Percentiles rank a stretch among this genome's conserved stretches.
phyloP scores from a whole-genome alignment of 2,329 filamentous ascomycete genomes.

The Apiospora hydei region DNA sequence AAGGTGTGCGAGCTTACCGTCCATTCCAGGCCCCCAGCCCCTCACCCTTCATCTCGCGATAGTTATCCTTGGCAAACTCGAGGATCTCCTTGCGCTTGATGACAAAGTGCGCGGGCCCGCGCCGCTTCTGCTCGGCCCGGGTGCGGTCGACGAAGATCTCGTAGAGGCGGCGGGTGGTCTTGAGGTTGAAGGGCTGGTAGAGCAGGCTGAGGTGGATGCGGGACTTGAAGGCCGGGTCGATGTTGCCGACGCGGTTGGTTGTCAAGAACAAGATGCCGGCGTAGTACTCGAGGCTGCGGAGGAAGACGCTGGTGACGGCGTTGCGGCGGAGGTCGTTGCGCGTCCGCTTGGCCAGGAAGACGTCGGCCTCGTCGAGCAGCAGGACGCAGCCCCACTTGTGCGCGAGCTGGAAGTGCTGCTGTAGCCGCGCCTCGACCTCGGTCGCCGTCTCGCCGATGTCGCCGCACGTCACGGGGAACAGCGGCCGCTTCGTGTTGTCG shows the following conservation, averaged over 20 bases:
- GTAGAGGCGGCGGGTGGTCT: slow-evolving; percentile 25
- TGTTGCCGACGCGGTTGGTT: slow-evolving; percentile 41
- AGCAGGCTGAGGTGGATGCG: slow-evolving; percentile 41
- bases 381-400: slow-evolving; percentile 23
- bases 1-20: not conserved
- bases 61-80: not conserved
- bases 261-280: slow-evolving; percentile 47
- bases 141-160: slow-evolving; percentile 26
- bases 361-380: slow-evolving; percentile 20
- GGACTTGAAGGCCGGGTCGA: slow-evolving; percentile 38
- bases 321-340: slow-evolving; percentile 4
- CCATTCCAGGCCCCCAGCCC: not conserved
- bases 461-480: slow-evolving; percentile 14
- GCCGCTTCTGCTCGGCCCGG: slow-evolving; percentile 23
- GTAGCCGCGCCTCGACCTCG: not conserved
- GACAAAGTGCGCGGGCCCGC: slow-evolving; percentile 10
- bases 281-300: slow-evolving; percentile 40
- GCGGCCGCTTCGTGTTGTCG: not conserved
- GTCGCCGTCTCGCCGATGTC: slow-evolving; percentile 22
- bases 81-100: slow-evolving; percentile 6
- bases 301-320: slow-evolving; percentile 14
- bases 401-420: not conserved
- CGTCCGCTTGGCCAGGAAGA: not conserved
- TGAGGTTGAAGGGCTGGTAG: slow-evolving; percentile 33
- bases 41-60: not conserved